Conservation (phyloP, 768 basidiomycete species). For the Paxillus ammoniavirescens region DNA sequence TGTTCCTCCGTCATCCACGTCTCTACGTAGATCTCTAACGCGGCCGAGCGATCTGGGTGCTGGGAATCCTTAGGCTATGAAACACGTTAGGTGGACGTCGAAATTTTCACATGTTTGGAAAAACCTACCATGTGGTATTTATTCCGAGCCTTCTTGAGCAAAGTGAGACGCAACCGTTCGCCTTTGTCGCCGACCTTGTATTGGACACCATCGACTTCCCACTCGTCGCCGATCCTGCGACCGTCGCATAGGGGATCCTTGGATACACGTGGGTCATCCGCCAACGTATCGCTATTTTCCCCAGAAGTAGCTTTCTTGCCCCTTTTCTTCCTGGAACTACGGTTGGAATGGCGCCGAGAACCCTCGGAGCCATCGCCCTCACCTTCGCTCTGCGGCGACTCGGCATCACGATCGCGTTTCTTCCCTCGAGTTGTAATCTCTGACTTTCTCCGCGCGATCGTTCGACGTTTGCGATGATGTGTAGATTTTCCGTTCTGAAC, state of each 20-base stretch:
- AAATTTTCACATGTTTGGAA: background rate
- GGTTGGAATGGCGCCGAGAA: conserved; percentile 4
- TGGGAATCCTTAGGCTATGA: conserved; percentile 71
- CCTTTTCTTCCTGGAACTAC: conserved; percentile 48
- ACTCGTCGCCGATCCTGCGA: conserved; percentile 69
- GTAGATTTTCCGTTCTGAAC: conserved; percentile 41
- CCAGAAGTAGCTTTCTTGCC: conserved; percentile 45
- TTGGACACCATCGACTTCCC: conserved; percentile 67
- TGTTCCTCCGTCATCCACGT: conserved; percentile 77
- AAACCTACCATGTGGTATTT: conserved; percentile 69
- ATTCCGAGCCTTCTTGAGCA: conserved; percentile 69
- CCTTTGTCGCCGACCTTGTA: conserved; percentile 75
- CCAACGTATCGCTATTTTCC: conserved; percentile 45
- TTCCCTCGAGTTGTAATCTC: conserved; percentile 50
- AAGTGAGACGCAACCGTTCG: conserved; percentile 62
- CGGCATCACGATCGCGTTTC: conserved; percentile 65
- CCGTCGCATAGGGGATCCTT: conserved; percentile 51
- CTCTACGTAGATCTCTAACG: conserved; percentile 74
- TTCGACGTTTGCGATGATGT: conserved; percentile 56
- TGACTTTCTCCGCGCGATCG: conserved; percentile 51
- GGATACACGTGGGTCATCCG: conserved; percentile 48
- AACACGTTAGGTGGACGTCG: conserved; percentile 7
- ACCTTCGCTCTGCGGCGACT: conserved; percentile 38
- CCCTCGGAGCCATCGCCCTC: conserved; percentile 14
- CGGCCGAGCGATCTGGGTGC: conserved; percentile 69